Evolutionary conservation across 2,329 filamentous ascomycete genomes (phyloP).

Genomic region (Bipolaris sorokiniana): DNA sequence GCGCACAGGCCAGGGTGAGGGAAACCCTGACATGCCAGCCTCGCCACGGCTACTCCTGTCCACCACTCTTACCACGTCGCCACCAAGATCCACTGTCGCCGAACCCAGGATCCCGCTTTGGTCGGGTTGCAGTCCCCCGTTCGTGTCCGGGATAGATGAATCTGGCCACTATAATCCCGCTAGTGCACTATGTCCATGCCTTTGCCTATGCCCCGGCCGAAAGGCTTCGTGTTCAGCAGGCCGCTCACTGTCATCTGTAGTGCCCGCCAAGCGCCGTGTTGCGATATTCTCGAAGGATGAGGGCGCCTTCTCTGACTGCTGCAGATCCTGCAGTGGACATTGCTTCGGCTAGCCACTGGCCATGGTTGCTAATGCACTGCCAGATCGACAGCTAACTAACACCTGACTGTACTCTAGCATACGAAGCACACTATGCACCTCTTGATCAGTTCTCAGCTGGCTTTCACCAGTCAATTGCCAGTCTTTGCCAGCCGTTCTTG

Average conservation of each 20-base stretch:
- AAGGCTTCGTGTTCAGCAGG: conserved; percentile 30
- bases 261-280: conserved; percentile 28
- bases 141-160: conserved; percentile 40
- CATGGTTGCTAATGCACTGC: conserved; percentile 29
- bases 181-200: conserved; percentile 14
- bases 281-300: conserved; percentile 37
- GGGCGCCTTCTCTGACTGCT: conserved; percentile 24
- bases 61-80: conserved; percentile 28
- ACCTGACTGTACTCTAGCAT: conserved; percentile 33
- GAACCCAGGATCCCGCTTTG: conserved; percentile 19
- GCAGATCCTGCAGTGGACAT: conserved; percentile 20
- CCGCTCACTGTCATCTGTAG: conserved; percentile 23
- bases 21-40: conserved; percentile 31
- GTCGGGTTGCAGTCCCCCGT: conserved; percentile 17
- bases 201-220: conserved; percentile 34
- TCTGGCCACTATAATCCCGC: conserved; percentile 11
- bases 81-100: conserved; percentile 17
- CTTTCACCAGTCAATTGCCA: conserved; percentile 26
- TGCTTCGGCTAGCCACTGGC: conserved; percentile 18
- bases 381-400: conserved; percentile 32
- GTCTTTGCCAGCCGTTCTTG: conserved; percentile 5
- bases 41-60: conserved; percentile 24
- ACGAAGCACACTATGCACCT: conserved; percentile 24
- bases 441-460: conserved; percentile 20
- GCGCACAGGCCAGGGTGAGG: conserved; percentile 26